Percentiles rank a stretch among this genome's conserved stretches.
phyloP scores from a whole-genome alignment of 2,329 filamentous ascomycete genomes.

The Calonectria pauciramosa region DNA sequence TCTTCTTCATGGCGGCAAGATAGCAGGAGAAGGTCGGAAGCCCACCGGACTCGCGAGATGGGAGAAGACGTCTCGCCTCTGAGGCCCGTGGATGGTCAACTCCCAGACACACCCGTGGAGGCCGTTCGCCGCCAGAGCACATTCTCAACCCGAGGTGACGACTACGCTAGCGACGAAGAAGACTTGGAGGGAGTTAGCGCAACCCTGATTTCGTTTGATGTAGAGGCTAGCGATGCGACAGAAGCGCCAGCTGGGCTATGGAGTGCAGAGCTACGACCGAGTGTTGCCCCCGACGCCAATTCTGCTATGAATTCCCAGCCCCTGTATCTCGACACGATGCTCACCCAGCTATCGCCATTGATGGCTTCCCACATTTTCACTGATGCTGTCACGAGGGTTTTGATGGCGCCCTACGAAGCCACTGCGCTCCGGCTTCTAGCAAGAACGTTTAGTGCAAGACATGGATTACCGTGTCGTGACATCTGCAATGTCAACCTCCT shows the following conservation, averaged over 20 bases:
- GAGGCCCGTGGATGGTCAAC: constrained; percentile 48
- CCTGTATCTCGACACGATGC: constrained; percentile 61
- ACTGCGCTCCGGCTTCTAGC: constrained; percentile 61
- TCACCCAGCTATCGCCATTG: constrained; percentile 66
- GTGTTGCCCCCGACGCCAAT: constrained; percentile 51
- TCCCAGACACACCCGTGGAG: constrained; percentile 48
- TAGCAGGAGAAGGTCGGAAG: constrained; percentile 34
- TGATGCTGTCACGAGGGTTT: constrained; percentile 56
- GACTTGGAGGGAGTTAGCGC: constrained; percentile 68
- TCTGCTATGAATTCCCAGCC: constrained; percentile 42
- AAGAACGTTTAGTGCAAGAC: constrained; percentile 54
- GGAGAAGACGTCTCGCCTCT: constrained; percentile 43
- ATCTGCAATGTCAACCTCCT: constrained; percentile 56
- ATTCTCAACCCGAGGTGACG: constrained; percentile 63
- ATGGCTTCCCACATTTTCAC: constrained; percentile 63
- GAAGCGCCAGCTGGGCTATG: constrained; percentile 67
- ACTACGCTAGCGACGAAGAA: constrained; percentile 69
- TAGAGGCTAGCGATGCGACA: constrained; percentile 68
- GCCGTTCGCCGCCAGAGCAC: constrained; percentile 60
- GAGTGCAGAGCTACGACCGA: constrained; percentile 71
- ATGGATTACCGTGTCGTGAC: constrained; percentile 53
- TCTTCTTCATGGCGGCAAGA: constrained; percentile 37
- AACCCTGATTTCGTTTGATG: constrained; percentile 72
- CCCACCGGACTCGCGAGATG: constrained; percentile 39
- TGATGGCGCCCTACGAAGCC: constrained; percentile 63